Evolutionary conservation across 345 rosid genomes (phyloP), one percentile per base, ranked within the genome.

Genomic region (Cardiospermum halicacabum): DNA sequence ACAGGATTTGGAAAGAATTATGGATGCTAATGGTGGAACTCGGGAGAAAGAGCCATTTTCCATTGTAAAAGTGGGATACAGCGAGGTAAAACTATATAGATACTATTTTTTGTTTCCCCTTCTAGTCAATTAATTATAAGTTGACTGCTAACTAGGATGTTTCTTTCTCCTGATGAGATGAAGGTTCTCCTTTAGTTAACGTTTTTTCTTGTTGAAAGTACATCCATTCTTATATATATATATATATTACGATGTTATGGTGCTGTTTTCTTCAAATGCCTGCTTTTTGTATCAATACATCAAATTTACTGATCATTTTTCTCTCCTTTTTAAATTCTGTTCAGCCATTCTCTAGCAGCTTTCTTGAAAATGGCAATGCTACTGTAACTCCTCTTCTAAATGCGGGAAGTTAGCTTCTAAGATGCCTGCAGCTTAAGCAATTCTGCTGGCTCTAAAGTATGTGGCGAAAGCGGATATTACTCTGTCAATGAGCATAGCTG

Each of bases 41-140:
- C 76, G 60, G 34, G 96, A 89, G 79, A 85, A 84, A 67, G 98
- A 85, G 75, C 96, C 98, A 50, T 92, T 87, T 80, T 84, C 75
- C 74, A 83, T 92, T 37, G 68, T 78, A 18, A 68, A 76, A 67
- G 70, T 73, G 54, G 72, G 64, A 64, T 58, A 82, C 65, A 69
- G 43, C 22, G 88, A 84, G 91, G 98, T 80, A 80, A 51, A 62
- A 68, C 56, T 27, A 21, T n/a, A n/a, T n/a, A n/a, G 37, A 32
- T 11, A 2, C 13, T 11, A 5, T 30, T 27, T 5, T 22, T 40
- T 32, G 3, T 32, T 32, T 32, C 9, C 3, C 9, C 9, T 34
- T 26, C 58, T 37, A 34, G 18, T 53, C 5, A 6, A 5, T 40
- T 53, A 15, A 9, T 2, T 36, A n/a, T 4, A 25, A 47, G 26